Evolutionary conservation across 805 yeast species (phyloP), one percentile per base, ranked within the genome.

Genomic region (Zygosaccharomyces pseudorouxii): DNA sequence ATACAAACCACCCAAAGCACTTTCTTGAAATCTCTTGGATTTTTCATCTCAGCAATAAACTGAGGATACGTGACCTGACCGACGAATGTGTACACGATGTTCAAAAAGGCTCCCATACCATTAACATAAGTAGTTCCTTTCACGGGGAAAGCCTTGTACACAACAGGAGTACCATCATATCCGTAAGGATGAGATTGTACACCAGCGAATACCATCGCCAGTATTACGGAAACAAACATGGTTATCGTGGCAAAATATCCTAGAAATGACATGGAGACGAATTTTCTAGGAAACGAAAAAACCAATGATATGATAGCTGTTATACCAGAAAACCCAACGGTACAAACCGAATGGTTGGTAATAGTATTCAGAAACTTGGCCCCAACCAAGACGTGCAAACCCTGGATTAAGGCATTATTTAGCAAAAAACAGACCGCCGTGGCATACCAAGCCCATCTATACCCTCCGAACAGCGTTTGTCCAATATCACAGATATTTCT

Each of bases 51-150:
- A 10, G 79, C 70, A 49, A 80, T 80, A 62, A 80, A 80, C 18
- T 82, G 78, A 1, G 84, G 84, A 53, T 79, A 80, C 4, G 81
- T 77, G 61, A 80, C 76, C 62, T 80, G 85, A 3, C 85, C 85
- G 19, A 79, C 84, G 65, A 80, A 79, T 1, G 84, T 79, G 62
- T 79, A 80, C 20, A 78, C 79, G 55, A 80, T 80, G 64, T 80
- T 80, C 56, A 80, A 68, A 52, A 75, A 69, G 0, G 84, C 84
- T 35, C 72, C 62, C 83, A 80, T 78, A 1, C 71, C 82, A 16
- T 60, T 56, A 6, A 78, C 82, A 54, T 70, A 80, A 3, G 76
- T 70, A n/a, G 82, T 77, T 1, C 80, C 82, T 47, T 68, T 49
- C 9, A 50, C 71, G 1, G 85, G 81, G 76, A 80, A 77, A 29